Evolutionary conservation across 139 green algal genomes (phyloP).

Genomic region (Dunaliella sp.): DNA sequence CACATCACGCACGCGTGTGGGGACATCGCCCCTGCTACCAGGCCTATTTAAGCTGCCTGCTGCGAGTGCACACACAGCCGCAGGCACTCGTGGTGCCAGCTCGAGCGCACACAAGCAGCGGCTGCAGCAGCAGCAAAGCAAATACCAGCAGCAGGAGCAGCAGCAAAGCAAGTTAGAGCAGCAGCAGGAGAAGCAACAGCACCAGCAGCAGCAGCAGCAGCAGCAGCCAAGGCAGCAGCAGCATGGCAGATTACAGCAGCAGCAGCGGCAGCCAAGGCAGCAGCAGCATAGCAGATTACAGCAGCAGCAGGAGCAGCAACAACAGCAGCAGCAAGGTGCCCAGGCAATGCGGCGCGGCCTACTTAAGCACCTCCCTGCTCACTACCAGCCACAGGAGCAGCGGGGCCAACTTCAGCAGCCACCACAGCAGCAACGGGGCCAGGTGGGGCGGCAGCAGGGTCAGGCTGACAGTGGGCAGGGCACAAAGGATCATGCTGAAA

Average conservation of each 20-base stretch:
- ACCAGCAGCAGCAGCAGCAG: neutral
- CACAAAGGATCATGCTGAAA: too few relatives aligned
- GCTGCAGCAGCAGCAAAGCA: neutral
- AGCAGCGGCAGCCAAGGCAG: neutral
- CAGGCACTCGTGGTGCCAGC: neutral
- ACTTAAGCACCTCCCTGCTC: too few relatives aligned
- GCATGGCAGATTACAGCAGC: too few relatives aligned
- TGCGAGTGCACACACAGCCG: neutral
- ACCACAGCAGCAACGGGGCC: too few relatives aligned
- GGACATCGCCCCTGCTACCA: neutral
- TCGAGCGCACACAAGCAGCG: neutral
- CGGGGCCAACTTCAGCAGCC: too few relatives aligned
- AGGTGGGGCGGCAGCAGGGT: too few relatives aligned
- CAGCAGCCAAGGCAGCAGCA: slow-evolving; percentile 5
- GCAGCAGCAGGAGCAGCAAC: slow-evolving; percentile 4
- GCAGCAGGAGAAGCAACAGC: neutral
- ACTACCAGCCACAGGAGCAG: too few relatives aligned
- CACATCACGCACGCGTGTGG: neutral
- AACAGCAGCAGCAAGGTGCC: neutral
- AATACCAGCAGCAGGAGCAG: neutral
- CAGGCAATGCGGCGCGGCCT: too few relatives aligned
- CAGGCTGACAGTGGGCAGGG: too few relatives aligned
- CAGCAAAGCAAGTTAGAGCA: neutral
- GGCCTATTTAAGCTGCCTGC: neutral
- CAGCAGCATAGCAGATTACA: neutral